Evolutionary conservation across 768 basidiomycete genomes (phyloP), one percentile per base, ranked within the genome.

Genomic region (Mycena chlorophos): DNA sequence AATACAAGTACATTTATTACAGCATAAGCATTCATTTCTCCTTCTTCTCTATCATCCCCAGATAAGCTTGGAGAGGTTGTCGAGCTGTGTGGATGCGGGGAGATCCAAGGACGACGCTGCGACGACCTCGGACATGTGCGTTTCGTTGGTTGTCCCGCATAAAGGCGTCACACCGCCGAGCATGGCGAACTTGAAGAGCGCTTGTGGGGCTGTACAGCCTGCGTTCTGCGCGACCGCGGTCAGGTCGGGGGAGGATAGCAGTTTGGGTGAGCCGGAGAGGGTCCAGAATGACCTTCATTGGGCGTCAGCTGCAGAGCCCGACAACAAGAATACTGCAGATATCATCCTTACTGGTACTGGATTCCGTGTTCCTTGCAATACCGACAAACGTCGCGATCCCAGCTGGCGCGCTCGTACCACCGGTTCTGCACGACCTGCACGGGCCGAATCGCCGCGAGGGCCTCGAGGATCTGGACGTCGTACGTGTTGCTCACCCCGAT

Each of bases 401-500:
- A 94, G 4, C 71, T 75, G 56, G 92, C 94, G 4, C 83, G 85
- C 66, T 91, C 85, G 63, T 85, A 88, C 91, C 91, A 95, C 47
- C 91, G 74, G 68, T 91, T 90, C 68, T 92, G 91, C 16, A 94
- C 88, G 27, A 91, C 81, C 54, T 89, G 80, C 4, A 89, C 81
- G 56, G 81, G 78, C 51, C 84, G 73, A 61, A 79, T 73, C 17
- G 76, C 72, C 31, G 76, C 77, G 40, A 91, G 68, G 16, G 78
- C 76, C 26, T 73, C 68, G 14, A 94, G 78, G 13, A 83, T 55
- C 3, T 65, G 64, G 2, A 84, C 76, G 55, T 90, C 86, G 62
- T 93, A 91, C 3, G 83, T 77, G 66, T 93, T 93, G 72, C 88
- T 89, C 45, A 94, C 73, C 1, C 91, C 91, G 43, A 91, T 88